phyloP scores from a whole-genome alignment of 768 basidiomycete genomes.

The Ramaria rubella region DNA sequence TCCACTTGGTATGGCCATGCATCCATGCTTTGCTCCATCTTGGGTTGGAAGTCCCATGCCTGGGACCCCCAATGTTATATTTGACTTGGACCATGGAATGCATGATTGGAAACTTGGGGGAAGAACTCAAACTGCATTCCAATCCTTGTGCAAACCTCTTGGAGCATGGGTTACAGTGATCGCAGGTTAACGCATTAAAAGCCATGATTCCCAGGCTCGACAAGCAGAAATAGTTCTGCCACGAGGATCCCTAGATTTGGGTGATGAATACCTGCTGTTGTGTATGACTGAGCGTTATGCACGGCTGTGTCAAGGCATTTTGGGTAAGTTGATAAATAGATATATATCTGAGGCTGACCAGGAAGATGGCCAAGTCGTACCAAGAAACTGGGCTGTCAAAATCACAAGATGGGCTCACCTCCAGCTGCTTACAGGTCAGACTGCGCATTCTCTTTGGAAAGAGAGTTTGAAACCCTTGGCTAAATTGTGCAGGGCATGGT shows the following conservation, averaged over 20 bases:
- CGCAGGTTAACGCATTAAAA: conserved; percentile 20
- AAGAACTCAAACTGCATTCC: neutral
- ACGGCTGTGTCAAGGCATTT: conserved; percentile 10
- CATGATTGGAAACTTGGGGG: neutral
- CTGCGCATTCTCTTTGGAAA: conserved; percentile 16
- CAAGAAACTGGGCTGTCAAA: conserved; percentile 3
- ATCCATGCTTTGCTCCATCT: conserved; percentile 5
- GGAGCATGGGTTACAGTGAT: conserved; percentile 17
- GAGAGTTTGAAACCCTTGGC: conserved; percentile 12
- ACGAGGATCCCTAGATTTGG: conserved; percentile 16
- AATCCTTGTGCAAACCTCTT: conserved; percentile 24
- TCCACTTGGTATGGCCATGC: conserved; percentile 1
- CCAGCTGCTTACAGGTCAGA: conserved; percentile 20
- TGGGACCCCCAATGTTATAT: neutral
- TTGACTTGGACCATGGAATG: neutral
- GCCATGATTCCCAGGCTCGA: conserved; percentile 13
- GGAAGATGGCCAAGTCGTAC: neutral
- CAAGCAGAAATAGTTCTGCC: too few species aligned
- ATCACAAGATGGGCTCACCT: conserved; percentile 18
- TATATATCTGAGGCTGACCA: conserved; percentile 4
- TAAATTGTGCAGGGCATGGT: conserved; percentile 11
- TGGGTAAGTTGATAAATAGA: neutral
- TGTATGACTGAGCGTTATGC: conserved; percentile 15
- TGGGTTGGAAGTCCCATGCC: neutral
- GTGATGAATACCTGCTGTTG: conserved; percentile 19